phyloP scores from a whole-genome alignment of 2,329 filamentous ascomycete species.

The Tolypocladium capitatum region DNA sequence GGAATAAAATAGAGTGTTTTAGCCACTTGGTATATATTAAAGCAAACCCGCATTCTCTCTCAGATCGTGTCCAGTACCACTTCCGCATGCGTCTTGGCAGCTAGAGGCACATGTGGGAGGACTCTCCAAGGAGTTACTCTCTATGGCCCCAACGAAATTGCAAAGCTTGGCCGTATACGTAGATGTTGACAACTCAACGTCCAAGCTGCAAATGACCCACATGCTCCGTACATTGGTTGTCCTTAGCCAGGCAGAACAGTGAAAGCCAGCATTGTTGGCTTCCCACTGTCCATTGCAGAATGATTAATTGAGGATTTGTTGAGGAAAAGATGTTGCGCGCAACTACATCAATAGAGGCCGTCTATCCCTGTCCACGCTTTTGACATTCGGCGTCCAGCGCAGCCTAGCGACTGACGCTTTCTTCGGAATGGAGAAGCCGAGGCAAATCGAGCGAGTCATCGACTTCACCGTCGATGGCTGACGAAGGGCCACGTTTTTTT shows the following conservation, averaged over 20 bases:
- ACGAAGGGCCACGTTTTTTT: slow-evolving; percentile 8
- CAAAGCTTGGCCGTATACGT: background rate
- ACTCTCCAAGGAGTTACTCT: background rate
- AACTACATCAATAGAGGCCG: no score
- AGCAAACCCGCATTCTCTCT: background rate
- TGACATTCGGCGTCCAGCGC: background rate
- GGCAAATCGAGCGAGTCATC: slow-evolving; percentile 5
- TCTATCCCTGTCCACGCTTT: background rate
- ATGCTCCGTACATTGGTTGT: no score
- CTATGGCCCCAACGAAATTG: background rate
- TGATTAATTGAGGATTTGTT: no score
- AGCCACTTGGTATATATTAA: background rate
- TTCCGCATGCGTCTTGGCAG: background rate
- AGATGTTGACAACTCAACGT: no score
- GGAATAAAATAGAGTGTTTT: background rate
- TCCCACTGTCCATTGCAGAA: no score
- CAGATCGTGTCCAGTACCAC: background rate
- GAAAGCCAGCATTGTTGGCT: no score
- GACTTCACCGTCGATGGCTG: slow-evolving; percentile 5
- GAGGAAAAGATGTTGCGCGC: no score
- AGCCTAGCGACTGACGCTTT: background rate
- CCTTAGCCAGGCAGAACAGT: no score
- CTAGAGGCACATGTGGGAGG: background rate
- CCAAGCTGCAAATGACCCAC: no score
- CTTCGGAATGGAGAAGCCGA: slow-evolving; percentile 2